phyloP scores from a whole-genome alignment of 768 basidiomycete species.

The Amanita thiersii region DNA sequence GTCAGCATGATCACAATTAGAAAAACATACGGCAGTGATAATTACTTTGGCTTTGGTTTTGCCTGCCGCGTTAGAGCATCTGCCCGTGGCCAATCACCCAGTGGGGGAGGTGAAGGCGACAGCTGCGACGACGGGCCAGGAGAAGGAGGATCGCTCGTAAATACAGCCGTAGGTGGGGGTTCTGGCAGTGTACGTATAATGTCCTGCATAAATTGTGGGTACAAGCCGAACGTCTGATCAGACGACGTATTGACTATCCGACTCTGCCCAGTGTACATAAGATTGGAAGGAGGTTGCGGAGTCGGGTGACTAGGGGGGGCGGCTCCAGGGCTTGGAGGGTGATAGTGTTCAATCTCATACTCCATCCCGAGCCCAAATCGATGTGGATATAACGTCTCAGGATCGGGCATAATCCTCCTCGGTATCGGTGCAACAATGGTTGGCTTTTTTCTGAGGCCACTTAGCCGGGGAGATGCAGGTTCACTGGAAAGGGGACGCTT shows the following conservation, averaged over 20 bases:
- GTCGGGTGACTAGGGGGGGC: slow-evolving; percentile 17
- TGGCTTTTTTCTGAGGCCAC: slow-evolving; percentile 22
- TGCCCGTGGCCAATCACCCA: slow-evolving; percentile 48
- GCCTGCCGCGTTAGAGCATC: slow-evolving; percentile 27
- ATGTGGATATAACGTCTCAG: slow-evolving; percentile 26
- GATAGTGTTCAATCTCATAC: slow-evolving; percentile 43
- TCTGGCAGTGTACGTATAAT: slow-evolving; percentile 16
- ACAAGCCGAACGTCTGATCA: too few relatives aligned
- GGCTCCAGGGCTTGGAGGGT: slow-evolving; percentile 17
- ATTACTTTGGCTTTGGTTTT: slow-evolving; percentile 15
- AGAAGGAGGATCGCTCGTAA: not conserved
- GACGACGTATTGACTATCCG: too few relatives aligned
- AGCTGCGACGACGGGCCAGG: slow-evolving; percentile 10
- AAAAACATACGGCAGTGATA: too few relatives aligned
- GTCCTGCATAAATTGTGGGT: slow-evolving; percentile 18
- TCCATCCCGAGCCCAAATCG: slow-evolving; percentile 30
- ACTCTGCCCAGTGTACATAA: too few relatives aligned
- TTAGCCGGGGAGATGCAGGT: slow-evolving; percentile 27
- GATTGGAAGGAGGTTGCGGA: too few relatives aligned
- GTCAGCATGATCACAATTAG: too few relatives aligned
- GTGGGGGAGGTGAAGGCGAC: slow-evolving; percentile 30
- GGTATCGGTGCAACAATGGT: slow-evolving; percentile 38
- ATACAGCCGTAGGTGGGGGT: not conserved
- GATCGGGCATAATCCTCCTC: slow-evolving; percentile 21
- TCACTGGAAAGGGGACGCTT: slow-evolving; percentile 22